phyloP scores from a whole-genome alignment of 1,284 basidiomycete genomes.

The Dichomitus squalens region DNA sequence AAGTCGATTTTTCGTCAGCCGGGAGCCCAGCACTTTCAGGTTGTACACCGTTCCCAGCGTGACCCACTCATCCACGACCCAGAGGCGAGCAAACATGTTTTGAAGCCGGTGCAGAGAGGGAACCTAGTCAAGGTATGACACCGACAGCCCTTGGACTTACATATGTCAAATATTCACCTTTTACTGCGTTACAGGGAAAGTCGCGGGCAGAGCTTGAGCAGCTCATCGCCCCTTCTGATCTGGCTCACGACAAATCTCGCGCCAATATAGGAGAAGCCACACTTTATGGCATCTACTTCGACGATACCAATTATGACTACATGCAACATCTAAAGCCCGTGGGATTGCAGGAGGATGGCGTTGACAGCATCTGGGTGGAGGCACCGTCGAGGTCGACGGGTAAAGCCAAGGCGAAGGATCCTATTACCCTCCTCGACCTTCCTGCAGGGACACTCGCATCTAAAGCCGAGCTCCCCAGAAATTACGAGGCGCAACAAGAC shows the following conservation, averaged over 20 bases:
- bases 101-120: constrained; percentile 79
- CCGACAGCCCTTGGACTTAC: neutral
- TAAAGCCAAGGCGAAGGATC: constrained; percentile 37
- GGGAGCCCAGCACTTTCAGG: constrained; percentile 91
- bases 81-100: constrained; percentile 86
- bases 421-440: constrained; percentile 50
- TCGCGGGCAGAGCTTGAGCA: constrained; percentile 75
- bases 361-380: constrained; percentile 77
- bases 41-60: constrained; percentile 95
- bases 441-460: constrained; percentile 79
- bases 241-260: constrained; percentile 46
- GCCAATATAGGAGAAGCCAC: constrained; percentile 84
- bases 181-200: constrained; percentile 60
- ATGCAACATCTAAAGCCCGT: constrained; percentile 93
- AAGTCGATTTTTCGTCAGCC: constrained; percentile 91
- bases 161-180: neutral
- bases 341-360: constrained; percentile 73
- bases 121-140: constrained; percentile 67
- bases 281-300: constrained; percentile 91
- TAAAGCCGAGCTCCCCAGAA: constrained; percentile 69
- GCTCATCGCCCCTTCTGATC: constrained; percentile 59
- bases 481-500: constrained; percentile 74
- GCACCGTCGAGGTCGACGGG: constrained; percentile 54
- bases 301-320: constrained; percentile 99
- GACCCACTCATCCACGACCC: constrained; percentile 96